Percentiles rank a stretch among this genome's conserved stretches.
Conservation (phyloP, 2,329 filamentous ascomycete species). For the Aschersonia sp. region DNA sequence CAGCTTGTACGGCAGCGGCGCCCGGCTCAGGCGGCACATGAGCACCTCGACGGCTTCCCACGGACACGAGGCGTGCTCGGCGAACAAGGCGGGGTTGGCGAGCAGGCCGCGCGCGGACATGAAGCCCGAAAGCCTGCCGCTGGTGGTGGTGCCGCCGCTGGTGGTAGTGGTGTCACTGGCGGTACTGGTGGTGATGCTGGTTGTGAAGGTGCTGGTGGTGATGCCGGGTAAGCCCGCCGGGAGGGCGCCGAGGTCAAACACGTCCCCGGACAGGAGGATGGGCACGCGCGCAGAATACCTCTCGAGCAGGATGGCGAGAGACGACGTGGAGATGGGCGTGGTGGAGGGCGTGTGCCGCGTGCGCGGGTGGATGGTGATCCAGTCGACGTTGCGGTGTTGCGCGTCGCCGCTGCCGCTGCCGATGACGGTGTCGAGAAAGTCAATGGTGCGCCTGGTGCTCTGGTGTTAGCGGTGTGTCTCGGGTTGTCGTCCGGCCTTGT, state of each 20-base stretch:
- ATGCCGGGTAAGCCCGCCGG: slow-evolving; percentile 17
- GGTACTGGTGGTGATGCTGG: too few species aligned
- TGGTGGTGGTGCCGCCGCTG: slow-evolving; percentile 15
- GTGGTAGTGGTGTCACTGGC: slow-evolving; percentile 8
- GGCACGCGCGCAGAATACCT: slow-evolving; percentile 41
- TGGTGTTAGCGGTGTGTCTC: background rate
- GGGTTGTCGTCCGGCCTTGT: background rate
- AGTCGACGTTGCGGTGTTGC: slow-evolving; percentile 42
- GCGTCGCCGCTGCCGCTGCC: slow-evolving; percentile 21
- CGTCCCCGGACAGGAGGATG: slow-evolving; percentile 53
- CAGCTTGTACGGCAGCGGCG: slow-evolving; percentile 48
- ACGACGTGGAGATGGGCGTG: slow-evolving; percentile 44
- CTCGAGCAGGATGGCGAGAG: slow-evolving; percentile 39
- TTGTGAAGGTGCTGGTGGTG: slow-evolving; percentile 9
- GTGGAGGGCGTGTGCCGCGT: slow-evolving; percentile 45
- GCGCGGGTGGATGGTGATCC: slow-evolving; percentile 57
- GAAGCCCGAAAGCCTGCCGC: slow-evolving; percentile 42
- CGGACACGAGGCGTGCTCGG: slow-evolving; percentile 38
- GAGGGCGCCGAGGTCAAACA: slow-evolving; percentile 40
- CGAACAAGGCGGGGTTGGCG: slow-evolving; percentile 52
- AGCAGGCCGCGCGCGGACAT: slow-evolving; percentile 58
- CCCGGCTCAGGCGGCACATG: slow-evolving; percentile 39
- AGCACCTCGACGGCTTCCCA: slow-evolving; percentile 50
- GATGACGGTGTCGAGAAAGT: slow-evolving; percentile 49
- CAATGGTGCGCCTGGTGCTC: slow-evolving; percentile 34